These are phyloP conservation scores for Lojkania enalia DNA, from an alignment of 2,329 filamentous ascomycete species.

Conservation along the genomic window DNA sequence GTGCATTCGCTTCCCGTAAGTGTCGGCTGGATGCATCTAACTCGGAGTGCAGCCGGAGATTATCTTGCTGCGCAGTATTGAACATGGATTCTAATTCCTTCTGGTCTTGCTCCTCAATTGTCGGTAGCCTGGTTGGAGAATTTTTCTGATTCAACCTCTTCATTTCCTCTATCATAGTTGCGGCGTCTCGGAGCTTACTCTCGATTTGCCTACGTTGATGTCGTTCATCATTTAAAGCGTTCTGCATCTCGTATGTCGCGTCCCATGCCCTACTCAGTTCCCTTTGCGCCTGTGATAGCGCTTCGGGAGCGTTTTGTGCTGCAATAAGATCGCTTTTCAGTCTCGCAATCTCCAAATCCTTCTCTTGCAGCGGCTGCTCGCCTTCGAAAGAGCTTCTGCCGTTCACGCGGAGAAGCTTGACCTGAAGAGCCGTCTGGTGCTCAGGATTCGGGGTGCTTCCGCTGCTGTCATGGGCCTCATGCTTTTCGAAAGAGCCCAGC, in stretches of 20 bases:
- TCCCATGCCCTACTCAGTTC: slow-evolving; percentile 40
- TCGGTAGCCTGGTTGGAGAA: slow-evolving; percentile 28
- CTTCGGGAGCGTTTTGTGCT: slow-evolving; percentile 23
- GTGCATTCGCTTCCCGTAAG: slow-evolving; percentile 32
- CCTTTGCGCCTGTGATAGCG: slow-evolving; percentile 30
- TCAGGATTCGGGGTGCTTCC: slow-evolving; percentile 24
- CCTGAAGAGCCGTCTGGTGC: slow-evolving; percentile 31
- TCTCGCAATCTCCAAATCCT: slow-evolving; percentile 32
- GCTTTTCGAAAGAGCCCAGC: slow-evolving; percentile 29
- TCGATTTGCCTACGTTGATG: slow-evolving; percentile 31
- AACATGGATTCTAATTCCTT: slow-evolving; percentile 42
- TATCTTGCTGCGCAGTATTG: slow-evolving; percentile 39
- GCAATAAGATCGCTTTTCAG: slow-evolving; percentile 32
- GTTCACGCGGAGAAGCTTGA: slow-evolving; percentile 34
- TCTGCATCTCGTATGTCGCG: slow-evolving; percentile 33
- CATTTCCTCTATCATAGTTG: slow-evolving; percentile 20
- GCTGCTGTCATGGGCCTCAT: slow-evolving; percentile 11
- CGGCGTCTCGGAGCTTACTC: slow-evolving; percentile 27
- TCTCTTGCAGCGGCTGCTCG: slow-evolving; percentile 21
- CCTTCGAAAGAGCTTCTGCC: slow-evolving; percentile 25
- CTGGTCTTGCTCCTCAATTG: slow-evolving; percentile 39
- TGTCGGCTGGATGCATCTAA: slow-evolving; percentile 34
- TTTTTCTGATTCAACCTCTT: slow-evolving; percentile 17
- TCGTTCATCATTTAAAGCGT: slow-evolving; percentile 32
- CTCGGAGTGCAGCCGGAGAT: slow-evolving; percentile 34